These are phyloP conservation scores for Tubosaeta sp. DNA, from an alignment of 768 basidiomycete genomes.

Conservation along the genomic window DNA sequence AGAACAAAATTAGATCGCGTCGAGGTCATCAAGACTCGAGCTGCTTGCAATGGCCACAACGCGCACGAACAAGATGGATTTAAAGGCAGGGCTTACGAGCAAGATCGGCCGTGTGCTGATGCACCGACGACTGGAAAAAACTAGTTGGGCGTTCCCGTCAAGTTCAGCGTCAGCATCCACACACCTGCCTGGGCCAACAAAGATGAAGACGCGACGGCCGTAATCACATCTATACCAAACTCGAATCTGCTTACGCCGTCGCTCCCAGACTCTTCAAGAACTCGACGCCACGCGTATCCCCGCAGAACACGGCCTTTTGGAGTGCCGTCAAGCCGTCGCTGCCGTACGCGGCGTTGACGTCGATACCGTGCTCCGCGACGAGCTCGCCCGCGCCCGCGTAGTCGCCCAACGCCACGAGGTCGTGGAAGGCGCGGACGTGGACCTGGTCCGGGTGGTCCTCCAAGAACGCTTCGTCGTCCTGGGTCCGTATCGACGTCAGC, in stretches of 20 bases:
- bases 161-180: not conserved
- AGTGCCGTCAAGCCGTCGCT: slow-evolving; percentile 17
- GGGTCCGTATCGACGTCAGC: not conserved
- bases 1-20: no score
- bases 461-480: slow-evolving; percentile 24
- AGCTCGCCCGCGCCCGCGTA: slow-evolving; percentile 14
- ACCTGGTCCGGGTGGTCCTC: slow-evolving; percentile 16
- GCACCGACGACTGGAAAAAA: not conserved
- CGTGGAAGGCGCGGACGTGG: slow-evolving; percentile 21
- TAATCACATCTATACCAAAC: no score
- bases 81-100: not conserved
- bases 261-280: slow-evolving; percentile 22
- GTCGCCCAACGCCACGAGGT: slow-evolving; percentile 22
- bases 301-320: slow-evolving; percentile 20
- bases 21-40: no score
- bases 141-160: not conserved
- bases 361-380: slow-evolving; percentile 16
- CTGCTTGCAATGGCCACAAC: no score
- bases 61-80: not conserved
- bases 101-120: not conserved
- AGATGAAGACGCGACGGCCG: not conserved
- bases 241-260: not conserved
- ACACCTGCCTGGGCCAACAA: no score
- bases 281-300: slow-evolving; percentile 15
- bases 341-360: slow-evolving; percentile 21